Base-by-base conservation (phyloP, 305 asterid species). In the Caryopteris hybrid region DNA sequence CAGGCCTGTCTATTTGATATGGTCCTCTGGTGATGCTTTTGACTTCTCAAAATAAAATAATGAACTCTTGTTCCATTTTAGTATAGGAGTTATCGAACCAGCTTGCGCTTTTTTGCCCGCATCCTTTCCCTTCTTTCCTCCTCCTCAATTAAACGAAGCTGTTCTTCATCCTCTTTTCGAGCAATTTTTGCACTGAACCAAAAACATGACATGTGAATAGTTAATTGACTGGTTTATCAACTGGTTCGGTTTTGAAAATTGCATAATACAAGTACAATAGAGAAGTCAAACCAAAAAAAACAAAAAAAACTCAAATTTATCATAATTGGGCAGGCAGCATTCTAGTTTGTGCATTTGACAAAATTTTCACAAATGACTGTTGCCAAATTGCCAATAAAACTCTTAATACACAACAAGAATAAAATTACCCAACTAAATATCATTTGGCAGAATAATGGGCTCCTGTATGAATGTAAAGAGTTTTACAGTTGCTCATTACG, bases 151-250 rank as follows among this genome's bases (percentile, higher is more conserved):
- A 81, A 33, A 14, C 83, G 90, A 4, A 70, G 86, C 74, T 88
- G 88, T 79, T 90, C 97, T 58, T 83, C 94, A 53, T 93, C 99
- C 80, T 93, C 99, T 75, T 51, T 7, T 38, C 68, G 70, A 33
- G 88, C 99, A 29, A 84, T 78, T 78, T 36, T 77, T 23, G 83
- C 86, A 83, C 99, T 90, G 83, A 16, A 78, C 13, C 43, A 20
- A 43, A 16, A 61, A 42, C 33, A 60, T n/a, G 61, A 36, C 54
- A 68, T 16, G 57, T 53, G n/a, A n/a, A n/a, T n/a, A n/a, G n/a
- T n/a, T n/a, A n/a, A n/a, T n/a, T n/a, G n/a, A n/a, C n/a, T n/a
- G n/a, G n/a, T n/a, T n/a, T n/a, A n/a, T n/a, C n/a, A n/a, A n/a
- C n/a, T n/a, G n/a, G n/a, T n/a, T n/a, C n/a, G n/a, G n/a, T n/a